Evolutionary conservation across 2,329 filamentous ascomycete genomes (phyloP).

Genomic region (Pseudocercospora eumusae): DNA sequence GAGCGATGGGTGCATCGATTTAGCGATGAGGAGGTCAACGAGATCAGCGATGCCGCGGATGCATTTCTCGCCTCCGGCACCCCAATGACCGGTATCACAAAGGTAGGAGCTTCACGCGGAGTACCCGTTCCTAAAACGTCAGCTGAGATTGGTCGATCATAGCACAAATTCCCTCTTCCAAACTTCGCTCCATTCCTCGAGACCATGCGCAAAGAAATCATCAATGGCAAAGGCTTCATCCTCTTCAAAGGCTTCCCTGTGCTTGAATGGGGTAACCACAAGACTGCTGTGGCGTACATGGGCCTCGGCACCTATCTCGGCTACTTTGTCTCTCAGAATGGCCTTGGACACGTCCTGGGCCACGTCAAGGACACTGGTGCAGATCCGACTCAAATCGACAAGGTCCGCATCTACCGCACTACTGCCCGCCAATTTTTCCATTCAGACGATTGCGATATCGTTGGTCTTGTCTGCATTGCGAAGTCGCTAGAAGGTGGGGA

Average conservation of each 20-base stretch:
- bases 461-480: conserved; percentile 79
- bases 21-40: conserved; percentile 64
- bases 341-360: conserved; percentile 78
- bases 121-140: neutral
- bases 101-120: conserved; percentile 43
- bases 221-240: conserved; percentile 86
- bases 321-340: conserved; percentile 86
- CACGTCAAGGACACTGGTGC: conserved; percentile 89
- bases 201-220: conserved; percentile 63
- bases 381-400: conserved; percentile 77
- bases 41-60: conserved; percentile 68
- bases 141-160: conserved; percentile 5
- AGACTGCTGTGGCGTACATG: conserved; percentile 88
- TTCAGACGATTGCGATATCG: conserved; percentile 77
- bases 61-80: conserved; percentile 65
- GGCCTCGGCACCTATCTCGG: conserved; percentile 77
- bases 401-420: conserved; percentile 86
- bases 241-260: conserved; percentile 86
- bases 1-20: conserved; percentile 74
- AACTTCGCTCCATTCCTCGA: conserved; percentile 56
- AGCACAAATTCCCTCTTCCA: conserved; percentile 63
- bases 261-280: conserved; percentile 70
- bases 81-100: conserved; percentile 70
- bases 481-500: conserved; percentile 79
- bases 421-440: conserved; percentile 86